Percentiles rank a stretch among this genome's conserved stretches.
These are phyloP conservation scores for Rhizomucor pusillus DNA, from an alignment of 371 early-diverging fungal species.

Conservation along the genomic window DNA sequence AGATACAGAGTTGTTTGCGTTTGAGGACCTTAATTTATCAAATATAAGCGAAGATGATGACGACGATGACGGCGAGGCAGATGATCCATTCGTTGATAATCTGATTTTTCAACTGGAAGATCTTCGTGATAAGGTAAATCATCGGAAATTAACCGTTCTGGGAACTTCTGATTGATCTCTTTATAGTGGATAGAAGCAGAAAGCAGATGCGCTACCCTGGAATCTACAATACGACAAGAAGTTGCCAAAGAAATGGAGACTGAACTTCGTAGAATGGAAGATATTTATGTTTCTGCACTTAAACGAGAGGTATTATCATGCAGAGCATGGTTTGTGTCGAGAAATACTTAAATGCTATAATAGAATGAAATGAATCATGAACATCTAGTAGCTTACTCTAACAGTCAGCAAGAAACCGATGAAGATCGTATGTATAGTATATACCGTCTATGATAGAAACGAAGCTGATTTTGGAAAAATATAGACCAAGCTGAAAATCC, in stretches of 20 bases:
- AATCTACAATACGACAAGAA: slow-evolving; percentile 54
- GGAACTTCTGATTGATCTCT: background rate
- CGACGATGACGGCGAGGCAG: slow-evolving; percentile 32
- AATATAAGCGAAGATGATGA: slow-evolving; percentile 26
- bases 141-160: background rate
- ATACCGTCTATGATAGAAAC: no score
- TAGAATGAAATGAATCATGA: slow-evolving; percentile 20
- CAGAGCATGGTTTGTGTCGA: no score
- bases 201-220: slow-evolving; percentile 49
- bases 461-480: no score
- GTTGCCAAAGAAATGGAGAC: slow-evolving; percentile 45
- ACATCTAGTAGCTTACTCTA: slow-evolving; percentile 5
- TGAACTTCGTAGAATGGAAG: slow-evolving; percentile 42
- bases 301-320: slow-evolving; percentile 30
- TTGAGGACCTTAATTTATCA: slow-evolving; percentile 3
- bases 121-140: slow-evolving; percentile 44
- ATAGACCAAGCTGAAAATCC: no score
- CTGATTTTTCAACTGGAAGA: slow-evolving; percentile 43
- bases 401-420: slow-evolving; percentile 3
- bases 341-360: background rate
- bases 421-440: background rate
- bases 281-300: slow-evolving; percentile 31
- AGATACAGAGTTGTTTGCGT: background rate
- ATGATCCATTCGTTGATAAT: slow-evolving; percentile 48
- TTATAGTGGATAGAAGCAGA: slow-evolving; percentile 55